These are phyloP conservation scores for Chaetomiaceae sp. DNA, from an alignment of 2,329 filamentous ascomycete species.

Conservation along the genomic window DNA sequence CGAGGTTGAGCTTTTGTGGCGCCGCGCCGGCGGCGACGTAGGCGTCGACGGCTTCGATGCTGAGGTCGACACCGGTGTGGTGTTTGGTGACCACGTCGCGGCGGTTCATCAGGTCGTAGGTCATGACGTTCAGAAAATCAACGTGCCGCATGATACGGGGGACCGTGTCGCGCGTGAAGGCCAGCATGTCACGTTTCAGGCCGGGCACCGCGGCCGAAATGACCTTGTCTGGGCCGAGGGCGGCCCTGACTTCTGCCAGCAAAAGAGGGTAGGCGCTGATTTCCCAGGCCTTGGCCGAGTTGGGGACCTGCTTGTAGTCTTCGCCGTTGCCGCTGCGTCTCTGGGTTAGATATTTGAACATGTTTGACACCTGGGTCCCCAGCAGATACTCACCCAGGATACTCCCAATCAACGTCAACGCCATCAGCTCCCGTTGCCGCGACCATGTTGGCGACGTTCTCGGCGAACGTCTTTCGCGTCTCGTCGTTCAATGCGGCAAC, in stretches of 20 bases:
- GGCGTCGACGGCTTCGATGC: conserved; percentile 48
- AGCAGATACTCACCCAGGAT: conserved; percentile 29
- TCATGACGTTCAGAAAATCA: conserved; percentile 66
- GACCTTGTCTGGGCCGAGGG: conserved; percentile 51
- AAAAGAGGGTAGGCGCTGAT: conserved; percentile 57
- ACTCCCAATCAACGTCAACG: conserved; percentile 64
- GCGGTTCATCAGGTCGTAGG: conserved; percentile 68
- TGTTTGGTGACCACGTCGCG: conserved; percentile 61
- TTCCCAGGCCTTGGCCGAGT: conserved; percentile 52
- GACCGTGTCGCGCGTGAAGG: conserved; percentile 51
- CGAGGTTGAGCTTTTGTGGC: conserved; percentile 54
- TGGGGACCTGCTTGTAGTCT: conserved; percentile 59
- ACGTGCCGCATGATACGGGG: conserved; percentile 54
- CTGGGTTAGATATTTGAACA: not conserved
- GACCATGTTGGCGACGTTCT: conserved; percentile 59
- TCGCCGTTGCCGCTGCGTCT: conserved; percentile 59
- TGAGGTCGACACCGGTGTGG: conserved; percentile 53
- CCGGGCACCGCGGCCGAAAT: conserved; percentile 64
- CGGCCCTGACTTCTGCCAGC: conserved; percentile 50
- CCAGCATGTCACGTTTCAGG: conserved; percentile 58
- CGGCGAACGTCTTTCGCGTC: conserved; percentile 53
- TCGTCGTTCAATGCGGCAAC: conserved; percentile 45
- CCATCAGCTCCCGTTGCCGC: conserved; percentile 57
- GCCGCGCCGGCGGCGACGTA: conserved; percentile 54
- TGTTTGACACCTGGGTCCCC: not conserved